Base-by-base conservation (phyloP, 2,329 filamentous ascomycete species). In the Stromatinia cepivora region DNA sequence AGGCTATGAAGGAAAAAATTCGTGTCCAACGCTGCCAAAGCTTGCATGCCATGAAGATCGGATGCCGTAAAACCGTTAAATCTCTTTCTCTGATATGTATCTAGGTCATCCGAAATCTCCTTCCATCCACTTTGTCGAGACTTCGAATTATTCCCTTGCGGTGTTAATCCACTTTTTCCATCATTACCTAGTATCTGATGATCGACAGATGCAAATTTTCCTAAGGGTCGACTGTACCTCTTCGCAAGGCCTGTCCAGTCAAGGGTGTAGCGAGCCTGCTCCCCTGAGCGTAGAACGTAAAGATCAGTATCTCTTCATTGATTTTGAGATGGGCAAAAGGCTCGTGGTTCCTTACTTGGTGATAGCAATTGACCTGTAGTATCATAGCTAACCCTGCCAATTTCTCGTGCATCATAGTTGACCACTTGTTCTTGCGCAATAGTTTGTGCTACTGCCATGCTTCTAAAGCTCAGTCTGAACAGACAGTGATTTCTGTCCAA, bases 281-380 rank as follows among this genome's bases (percentile, higher is more conserved):
- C 50, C 2, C 15, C 63, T 57, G 53, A 25, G 17, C 6, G 22
- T 20, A 1, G 1, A n/a, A 25, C 13, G 25, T 28, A 31, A 2
- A 25, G 15, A 17, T 34, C 17, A 57, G 28, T 45, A 25, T 9
- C 4, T 57, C 3, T 42, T 17, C 4, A 50, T 48, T 42, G 1
- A 25, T 56, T 31, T 2, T 6, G 20, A n/a, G 4, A 28, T 17
- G 1, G 13, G 8, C 7, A 34, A 5, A 56, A 1, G n/a, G 20
- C 8, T 54, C 11, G 25, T n/a, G 2, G 36, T n/a, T n/a, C 1
- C 52, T 56, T 31, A 66, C 52, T 45, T 25, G 53, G 52, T n/a
- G 52, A n/a, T 66, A 66, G 28, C 13, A 66, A 57, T 57, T 66
- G 63, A 15, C 63, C 63, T n/a, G 63, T 66, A 8, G 52, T 66